phyloP scores from a whole-genome alignment of 208 protist genomes.

The Crithidia brevicula region DNA sequence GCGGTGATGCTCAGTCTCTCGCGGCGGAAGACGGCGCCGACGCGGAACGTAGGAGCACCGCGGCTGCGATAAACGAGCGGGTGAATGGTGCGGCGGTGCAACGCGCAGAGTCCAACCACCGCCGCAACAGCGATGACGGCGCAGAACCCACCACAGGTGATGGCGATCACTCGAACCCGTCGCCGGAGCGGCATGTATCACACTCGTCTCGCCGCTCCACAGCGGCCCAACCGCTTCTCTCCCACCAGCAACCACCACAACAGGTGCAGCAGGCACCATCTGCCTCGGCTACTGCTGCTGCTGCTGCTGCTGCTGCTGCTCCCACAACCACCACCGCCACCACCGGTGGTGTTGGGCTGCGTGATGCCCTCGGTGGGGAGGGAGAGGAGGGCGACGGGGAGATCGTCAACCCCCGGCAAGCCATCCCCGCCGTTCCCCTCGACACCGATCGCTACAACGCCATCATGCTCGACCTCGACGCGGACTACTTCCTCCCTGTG shows the following conservation, averaged over 20 bases:
- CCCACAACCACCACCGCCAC: too few species aligned
- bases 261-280: not conserved
- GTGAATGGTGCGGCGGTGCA: not conserved
- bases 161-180: constrained; percentile 17
- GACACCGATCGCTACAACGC: constrained; percentile 65
- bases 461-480: constrained; percentile 85
- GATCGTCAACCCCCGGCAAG: constrained; percentile 26
- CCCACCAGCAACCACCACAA: not conserved
- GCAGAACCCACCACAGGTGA: not conserved
- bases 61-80: not conserved
- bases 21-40: not conserved
- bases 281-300: not conserved
- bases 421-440: constrained; percentile 33
- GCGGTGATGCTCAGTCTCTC: constrained; percentile 1
- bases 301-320: not conserved
- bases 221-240: not conserved
- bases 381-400: constrained; percentile 22
- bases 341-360: not conserved
- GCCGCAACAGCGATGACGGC: not conserved
- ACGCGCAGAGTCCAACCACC: too few species aligned
- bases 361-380: not conserved
- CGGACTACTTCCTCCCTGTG: constrained; percentile 77
- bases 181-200: not conserved
- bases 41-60: not conserved
- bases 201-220: not conserved